A percentile compares a stretch with the other conserved stretches of the same genome.
phyloP scores from a whole-genome alignment of 352 stramenopile species.

The Phytopythium montanum region DNA sequence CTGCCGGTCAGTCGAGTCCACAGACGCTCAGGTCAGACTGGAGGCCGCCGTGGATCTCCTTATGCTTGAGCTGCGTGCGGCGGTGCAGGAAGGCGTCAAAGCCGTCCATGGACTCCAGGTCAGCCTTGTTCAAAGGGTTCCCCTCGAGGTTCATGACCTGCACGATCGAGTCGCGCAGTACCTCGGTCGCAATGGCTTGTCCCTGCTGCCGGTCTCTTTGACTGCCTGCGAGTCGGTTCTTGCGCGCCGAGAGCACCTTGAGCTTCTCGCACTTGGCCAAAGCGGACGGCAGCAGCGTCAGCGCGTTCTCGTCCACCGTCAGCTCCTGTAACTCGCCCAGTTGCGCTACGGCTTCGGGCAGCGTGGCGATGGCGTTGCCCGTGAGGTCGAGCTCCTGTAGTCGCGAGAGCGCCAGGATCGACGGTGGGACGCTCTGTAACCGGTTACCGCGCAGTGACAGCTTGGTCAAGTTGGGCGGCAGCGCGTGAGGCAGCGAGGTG shows the following conservation, averaged over 20 bases:
- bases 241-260: slow-evolving; percentile 62
- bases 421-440: slow-evolving; percentile 36
- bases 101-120: slow-evolving; percentile 75
- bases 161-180: slow-evolving; percentile 57
- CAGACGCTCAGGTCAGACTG: slow-evolving; percentile 80
- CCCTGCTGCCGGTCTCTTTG: slow-evolving; percentile 8
- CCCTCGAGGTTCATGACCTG: slow-evolving; percentile 83
- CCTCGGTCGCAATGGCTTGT: slow-evolving; percentile 51
- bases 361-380: slow-evolving; percentile 42
- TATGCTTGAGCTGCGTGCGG: slow-evolving; percentile 83
- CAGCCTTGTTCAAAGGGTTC: slow-evolving; percentile 75
- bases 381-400: slow-evolving; percentile 72
- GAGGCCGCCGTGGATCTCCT: slow-evolving; percentile 79
- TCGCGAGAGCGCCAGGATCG: slow-evolving; percentile 38
- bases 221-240: slow-evolving; percentile 39
- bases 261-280: slow-evolving; percentile 65
- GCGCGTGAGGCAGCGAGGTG: slow-evolving; percentile 35
- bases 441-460: slow-evolving; percentile 69
- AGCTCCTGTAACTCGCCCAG: slow-evolving; percentile 63
- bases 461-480: slow-evolving; percentile 75
- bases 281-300: slow-evolving; percentile 37
- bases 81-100: slow-evolving; percentile 69
- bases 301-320: slow-evolving; percentile 56
- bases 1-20: slow-evolving; percentile 49
- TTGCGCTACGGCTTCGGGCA: slow-evolving; percentile 42